phyloP scores from a whole-genome alignment of 352 stramenopile genomes.

The Blastocystis sp. region DNA sequence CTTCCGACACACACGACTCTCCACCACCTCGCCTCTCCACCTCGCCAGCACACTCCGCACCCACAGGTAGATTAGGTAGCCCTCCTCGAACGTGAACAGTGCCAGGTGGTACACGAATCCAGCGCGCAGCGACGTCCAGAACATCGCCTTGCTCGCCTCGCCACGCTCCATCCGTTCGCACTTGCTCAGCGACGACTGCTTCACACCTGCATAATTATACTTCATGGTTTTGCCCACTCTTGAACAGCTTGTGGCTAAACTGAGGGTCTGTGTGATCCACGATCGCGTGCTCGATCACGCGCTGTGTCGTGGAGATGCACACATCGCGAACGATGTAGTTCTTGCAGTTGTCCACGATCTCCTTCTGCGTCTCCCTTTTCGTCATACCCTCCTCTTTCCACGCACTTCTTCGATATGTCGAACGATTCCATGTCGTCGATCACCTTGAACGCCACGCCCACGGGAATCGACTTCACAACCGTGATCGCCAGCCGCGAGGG shows the following conservation, averaged over 20 bases:
- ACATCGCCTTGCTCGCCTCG: conserved; percentile 3
- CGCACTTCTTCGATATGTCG: conserved; percentile 42
- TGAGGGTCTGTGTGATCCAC: background rate
- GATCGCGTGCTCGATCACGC: conserved; percentile 26
- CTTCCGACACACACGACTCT: background rate
- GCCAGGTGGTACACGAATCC: conserved; percentile 44
- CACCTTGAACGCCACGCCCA: conserved; percentile 34
- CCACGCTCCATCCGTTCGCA: background rate
- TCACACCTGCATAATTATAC: background rate
- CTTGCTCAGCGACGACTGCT: background rate
- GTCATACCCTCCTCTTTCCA: background rate
- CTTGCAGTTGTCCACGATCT: conserved; percentile 36
- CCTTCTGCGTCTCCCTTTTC: conserved; percentile 33
- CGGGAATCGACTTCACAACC: conserved; percentile 36
- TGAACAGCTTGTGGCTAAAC: conserved; percentile 46
- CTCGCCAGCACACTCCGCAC: background rate
- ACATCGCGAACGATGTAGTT: conserved; percentile 14
- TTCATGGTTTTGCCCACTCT: background rate
- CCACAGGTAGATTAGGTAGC: background rate
- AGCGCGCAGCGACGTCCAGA: background rate
- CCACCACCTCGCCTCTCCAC: background rate
- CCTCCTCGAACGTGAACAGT: conserved; percentile 9
- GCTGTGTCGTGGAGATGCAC: conserved; percentile 1
- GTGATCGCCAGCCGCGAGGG: conserved; percentile 1
- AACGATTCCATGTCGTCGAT: conserved; percentile 36